Evolutionary conservation across 108 stramenopile species (phyloP).

Genomic region (Cyclostephanos tholiformis): DNA sequence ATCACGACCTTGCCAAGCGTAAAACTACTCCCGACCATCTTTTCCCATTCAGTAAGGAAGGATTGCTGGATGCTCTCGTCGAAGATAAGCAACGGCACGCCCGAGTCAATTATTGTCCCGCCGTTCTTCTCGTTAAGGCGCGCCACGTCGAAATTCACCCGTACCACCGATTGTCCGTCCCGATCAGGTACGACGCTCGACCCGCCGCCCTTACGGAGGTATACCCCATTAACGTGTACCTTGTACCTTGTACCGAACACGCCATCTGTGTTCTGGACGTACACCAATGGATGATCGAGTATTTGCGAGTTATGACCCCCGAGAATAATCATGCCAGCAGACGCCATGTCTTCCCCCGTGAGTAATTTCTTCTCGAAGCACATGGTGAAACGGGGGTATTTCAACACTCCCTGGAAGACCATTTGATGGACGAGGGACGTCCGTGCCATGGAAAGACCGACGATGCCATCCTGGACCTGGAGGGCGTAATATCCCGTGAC

Average conservation of each 20-base stretch:
- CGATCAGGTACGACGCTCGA: constrained; percentile 33
- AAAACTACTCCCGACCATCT: constrained; percentile 40
- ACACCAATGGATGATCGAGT: constrained; percentile 48
- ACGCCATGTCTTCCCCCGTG: constrained; percentile 15
- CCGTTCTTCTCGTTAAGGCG: constrained; percentile 42
- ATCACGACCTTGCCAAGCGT: constrained; percentile 43
- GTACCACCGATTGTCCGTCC: constrained; percentile 22
- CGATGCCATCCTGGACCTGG: constrained; percentile 56
- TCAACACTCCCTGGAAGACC: constrained; percentile 48
- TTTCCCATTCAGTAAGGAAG: constrained; percentile 47
- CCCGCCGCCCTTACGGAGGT: constrained; percentile 48
- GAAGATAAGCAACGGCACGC: constrained; percentile 46
- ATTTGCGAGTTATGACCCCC: constrained; percentile 52
- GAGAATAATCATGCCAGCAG: constrained; percentile 41
- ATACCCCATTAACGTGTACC: constrained; percentile 47
- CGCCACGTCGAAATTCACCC: constrained; percentile 40
- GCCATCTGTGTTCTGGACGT: constrained; percentile 43
- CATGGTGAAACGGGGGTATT: constrained; percentile 44
- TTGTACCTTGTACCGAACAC: constrained; percentile 39
- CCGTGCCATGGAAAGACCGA: constrained; percentile 42
- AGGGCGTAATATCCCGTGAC: constrained; percentile 46
- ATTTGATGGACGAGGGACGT: constrained; percentile 59
- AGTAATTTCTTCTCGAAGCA: constrained; percentile 43
- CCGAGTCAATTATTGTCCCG: constrained; percentile 51
- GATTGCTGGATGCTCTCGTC: constrained; percentile 43